Conservation (phyloP, 331 rosid genomes). For the Cydonia oblonga region DNA sequence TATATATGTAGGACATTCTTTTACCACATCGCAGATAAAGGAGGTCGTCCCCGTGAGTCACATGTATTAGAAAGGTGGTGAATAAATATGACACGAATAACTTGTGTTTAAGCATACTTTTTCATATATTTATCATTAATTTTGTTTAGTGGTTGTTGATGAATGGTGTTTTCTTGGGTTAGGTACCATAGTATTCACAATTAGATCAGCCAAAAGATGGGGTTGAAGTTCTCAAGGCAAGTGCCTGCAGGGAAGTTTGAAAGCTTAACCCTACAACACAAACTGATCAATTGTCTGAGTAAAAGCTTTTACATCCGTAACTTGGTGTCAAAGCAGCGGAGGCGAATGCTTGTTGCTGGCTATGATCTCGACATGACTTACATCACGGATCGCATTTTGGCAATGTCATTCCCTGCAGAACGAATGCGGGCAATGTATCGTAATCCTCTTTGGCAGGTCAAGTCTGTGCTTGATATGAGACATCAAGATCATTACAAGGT, state of each 20-base stretch:
- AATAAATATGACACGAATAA: no score
- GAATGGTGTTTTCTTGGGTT: background rate
- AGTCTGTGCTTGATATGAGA: constrained; percentile 81
- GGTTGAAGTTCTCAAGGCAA: constrained; percentile 46
- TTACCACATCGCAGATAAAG: no score
- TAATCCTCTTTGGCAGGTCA: constrained; percentile 97
- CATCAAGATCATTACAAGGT: constrained; percentile 85
- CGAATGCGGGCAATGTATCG: constrained; percentile 85
- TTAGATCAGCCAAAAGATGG: constrained; percentile 43
- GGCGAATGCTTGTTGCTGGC: constrained; percentile 91
- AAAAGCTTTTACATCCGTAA: constrained; percentile 58
- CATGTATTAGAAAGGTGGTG: no score
- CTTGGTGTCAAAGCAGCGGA: constrained; percentile 81
- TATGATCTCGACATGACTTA: constrained; percentile 97
- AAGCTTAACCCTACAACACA: constrained; percentile 33
- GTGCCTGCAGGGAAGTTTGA: constrained; percentile 24
- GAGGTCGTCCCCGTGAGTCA: no score
- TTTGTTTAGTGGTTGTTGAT: background rate
- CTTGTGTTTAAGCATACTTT: background rate
- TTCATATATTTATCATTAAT: background rate
- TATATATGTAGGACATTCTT: no score
- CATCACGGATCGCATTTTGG: constrained; percentile 67
- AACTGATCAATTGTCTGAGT: constrained; percentile 55
- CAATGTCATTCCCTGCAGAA: constrained; percentile 92
- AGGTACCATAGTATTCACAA: constrained; percentile 26